Evolutionary conservation across 2,329 filamentous ascomycete genomes (phyloP).

Genomic region (Alternaria ethzedia): DNA sequence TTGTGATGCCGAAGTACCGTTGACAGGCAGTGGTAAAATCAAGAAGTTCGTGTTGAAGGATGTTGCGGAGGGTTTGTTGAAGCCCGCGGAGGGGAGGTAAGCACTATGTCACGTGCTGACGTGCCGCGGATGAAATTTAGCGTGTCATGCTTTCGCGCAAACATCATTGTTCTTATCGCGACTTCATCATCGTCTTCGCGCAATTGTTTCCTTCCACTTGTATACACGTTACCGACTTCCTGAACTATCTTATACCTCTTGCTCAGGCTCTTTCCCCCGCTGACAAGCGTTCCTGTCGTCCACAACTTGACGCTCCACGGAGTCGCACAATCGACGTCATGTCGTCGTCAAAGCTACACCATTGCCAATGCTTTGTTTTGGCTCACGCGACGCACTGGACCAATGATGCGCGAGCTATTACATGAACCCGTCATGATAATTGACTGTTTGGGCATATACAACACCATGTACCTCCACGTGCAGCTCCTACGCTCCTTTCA

Average conservation of each 20-base stretch:
- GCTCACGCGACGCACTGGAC: neutral
- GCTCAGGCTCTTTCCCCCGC: neutral
- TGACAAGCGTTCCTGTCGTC: neutral
- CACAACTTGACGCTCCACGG: neutral
- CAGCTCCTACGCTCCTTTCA: neutral
- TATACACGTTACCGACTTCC: neutral
- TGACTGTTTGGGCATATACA: constrained; percentile 1
- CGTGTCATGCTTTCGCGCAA: neutral
- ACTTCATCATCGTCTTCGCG: neutral
- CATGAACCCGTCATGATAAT: constrained; percentile 23
- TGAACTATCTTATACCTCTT: neutral
- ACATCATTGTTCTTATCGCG: neutral
- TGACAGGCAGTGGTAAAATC: constrained; percentile 55
- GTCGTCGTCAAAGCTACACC: constrained; percentile 8
- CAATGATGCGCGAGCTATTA: constrained; percentile 15
- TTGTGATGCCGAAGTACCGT: constrained; percentile 45
- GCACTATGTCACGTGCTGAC: neutral
- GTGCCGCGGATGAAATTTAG: neutral
- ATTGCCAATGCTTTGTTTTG: neutral
- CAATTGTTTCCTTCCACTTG: neutral
- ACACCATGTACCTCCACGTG: constrained; percentile 15
- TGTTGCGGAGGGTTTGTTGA: constrained; percentile 34
- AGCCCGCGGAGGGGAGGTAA: constrained; percentile 3
- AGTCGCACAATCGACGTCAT: constrained; percentile 12
- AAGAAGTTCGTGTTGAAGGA: constrained; percentile 50